Evolutionary conservation across 192 early-diverging fungal genomes (phyloP), one percentile per base, ranked within the genome.

Genomic region (Backusella luteola): DNA sequence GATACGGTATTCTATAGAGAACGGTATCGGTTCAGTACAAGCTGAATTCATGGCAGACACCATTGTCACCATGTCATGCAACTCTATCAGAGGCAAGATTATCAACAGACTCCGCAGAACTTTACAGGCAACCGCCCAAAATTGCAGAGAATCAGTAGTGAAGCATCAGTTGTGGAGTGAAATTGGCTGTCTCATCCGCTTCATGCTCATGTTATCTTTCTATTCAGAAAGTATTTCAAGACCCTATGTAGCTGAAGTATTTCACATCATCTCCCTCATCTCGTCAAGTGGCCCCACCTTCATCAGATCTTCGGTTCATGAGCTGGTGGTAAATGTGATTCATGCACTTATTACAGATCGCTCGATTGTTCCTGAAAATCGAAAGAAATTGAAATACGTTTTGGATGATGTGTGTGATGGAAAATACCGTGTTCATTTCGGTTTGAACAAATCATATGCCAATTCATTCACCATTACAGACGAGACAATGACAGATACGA

Each of bases 81-180:
- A 87, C 34, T 90, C 92, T 53, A 85, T 90, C 63, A 90, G 92
- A 49, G 91, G 92, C 82, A 94, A 95, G 77, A 85, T 98, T 38
- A 89, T 96, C 41, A 84, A 90, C 1, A 87, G 88, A 19, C 79
- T 94, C 42, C 90, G 94, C 75, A 91, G 89, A 76, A 89, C 83
- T 73, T 88, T 97, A 34, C 88, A 86, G 5, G 84, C 85, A 73
- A 94, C 94, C 1, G 90, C 92, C 34, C 78, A 90, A 38, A 85
- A 90, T 69, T 87, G 89, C 53, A 88, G 86, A 36, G 76, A 85
- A n/a, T 84, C 89, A 23, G 83, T 98, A 15, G 87, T 89, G 0
- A 87, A 94, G 21, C 95, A 97, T 76, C 87, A 91, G 68, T 84
- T 91, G 56, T 97, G 95, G 96, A 87, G 89, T 46, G 93, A 98